Base-by-base conservation (phyloP, 2,329 filamentous ascomycete species). In the Diaporthe caulivora region DNA sequence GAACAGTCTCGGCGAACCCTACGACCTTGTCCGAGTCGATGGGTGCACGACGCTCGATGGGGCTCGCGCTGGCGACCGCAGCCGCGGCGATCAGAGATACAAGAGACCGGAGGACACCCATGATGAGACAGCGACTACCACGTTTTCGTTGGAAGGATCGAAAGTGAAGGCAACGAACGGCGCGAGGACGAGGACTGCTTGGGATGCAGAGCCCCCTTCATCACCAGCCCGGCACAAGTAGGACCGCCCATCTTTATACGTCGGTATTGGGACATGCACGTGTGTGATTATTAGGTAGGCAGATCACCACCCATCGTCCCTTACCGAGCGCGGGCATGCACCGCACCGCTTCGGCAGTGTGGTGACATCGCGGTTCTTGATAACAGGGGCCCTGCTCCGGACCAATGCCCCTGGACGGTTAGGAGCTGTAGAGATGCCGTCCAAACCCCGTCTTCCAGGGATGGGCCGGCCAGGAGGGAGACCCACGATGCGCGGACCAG, bases 1-100 rank as follows among this genome's bases (percentile, higher is more conserved):
- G 89, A 0, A 91, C 87, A 0, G 87, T 86, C 78, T 91, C 77
- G 0, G 85, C 72, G 75, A 91, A 89, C 1, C 87, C 87, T 9
- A 89, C 88, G 49, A 92, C 77, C 11, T 74, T 76, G 74, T 82
- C 81, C 60, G 77, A 76, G 68, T 40, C 72, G 58, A 82, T 77
- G n/a, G 78, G 77, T 26, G 72, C 78, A 2, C 81, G 79, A 31
- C 74, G 60, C 37, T 75, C 73, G 18, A 74, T 7, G 7, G 71
- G 64, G 54, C 17, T 53, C 18, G 71, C 34, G 17, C 29, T 53
- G 34, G 24, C 64, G n/a, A 47, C 34, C 34, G 58, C 71, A 10
- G 71, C 47, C 26, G 51, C 47, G 29, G 64, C 71, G 21, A 58
- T 26, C 44, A 62, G 15, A 9, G 69, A 62, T 26, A 70, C 40